Base-by-base conservation (phyloP, 2,329 filamentous ascomycete genomes). In the Fusarium avenaceum region DNA sequence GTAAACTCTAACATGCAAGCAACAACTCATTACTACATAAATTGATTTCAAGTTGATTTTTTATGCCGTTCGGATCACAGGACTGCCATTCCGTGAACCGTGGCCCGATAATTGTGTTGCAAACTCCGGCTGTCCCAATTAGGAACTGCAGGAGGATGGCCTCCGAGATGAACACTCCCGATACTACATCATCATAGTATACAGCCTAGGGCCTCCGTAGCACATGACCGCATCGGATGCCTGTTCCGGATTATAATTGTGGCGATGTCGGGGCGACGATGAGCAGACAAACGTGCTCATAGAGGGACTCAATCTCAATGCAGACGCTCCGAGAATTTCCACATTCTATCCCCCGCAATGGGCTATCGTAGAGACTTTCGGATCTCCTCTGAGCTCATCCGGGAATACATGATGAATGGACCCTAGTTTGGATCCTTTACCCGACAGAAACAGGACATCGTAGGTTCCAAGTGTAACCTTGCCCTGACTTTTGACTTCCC, bases 121-220 rank as follows among this genome's bases (percentile, higher is more conserved):
- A 49, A 48, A n/a, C 69, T 60, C 53, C 62, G 58, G 24, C 17
- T 24, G 62, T 57, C 55, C 59, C 51, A 48, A 57, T 55, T 48
- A 53, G 59, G 69, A 54, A 69, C 38, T 43, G 14, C 35, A 59
- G 65, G 65, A 65, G 46, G 53, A 28, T 48, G 47, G 33, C 56
- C 58, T 71, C 69, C 69, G 69, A 70, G 53, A 54, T 62, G 65
- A 58, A 46, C 48, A 44, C 32, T 52, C 20, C 33, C 40, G 42
- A 49, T 56, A 54, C 60, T 67, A 49, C 65, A 63, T 63, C 19
- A 49, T 43, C 19, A 28, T 26, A 47, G 9, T 22, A 49, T 32
- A 19, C 22, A 38, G 20, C 53, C 40, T n/a, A 32, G 33, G 35
- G 22, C 22, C 14, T 40, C 38, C n/a, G 47, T 11, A 38, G 35